Base-by-base conservation (phyloP, 257 asterid species). In the Craterostigma plantagineum region DNA sequence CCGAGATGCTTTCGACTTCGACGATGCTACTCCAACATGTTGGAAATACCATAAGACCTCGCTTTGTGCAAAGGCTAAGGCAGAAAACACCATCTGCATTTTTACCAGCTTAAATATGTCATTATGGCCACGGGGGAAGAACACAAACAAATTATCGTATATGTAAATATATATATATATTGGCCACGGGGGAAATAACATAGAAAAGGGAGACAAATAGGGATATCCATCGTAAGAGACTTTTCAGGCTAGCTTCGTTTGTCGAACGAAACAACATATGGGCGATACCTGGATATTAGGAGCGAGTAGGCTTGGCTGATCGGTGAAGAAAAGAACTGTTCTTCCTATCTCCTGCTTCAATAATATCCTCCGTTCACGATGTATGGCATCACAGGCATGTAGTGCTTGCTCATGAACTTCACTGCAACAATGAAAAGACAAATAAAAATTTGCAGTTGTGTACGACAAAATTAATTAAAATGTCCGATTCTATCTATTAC, bases 301-400 rank as follows among this genome's bases (percentile, higher is more conserved):
- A 63, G 98, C 98, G 67, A 90, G 64, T 59, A 90, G 59, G 70
- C 95, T 90, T 54, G 98, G 98, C 65, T 90, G 98, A 58, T 90
- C 98, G 33, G 94, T 74, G 54, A 90, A 90, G 71, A 90, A 90
- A 45, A 90, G 82, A 49, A 72, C 92, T 95, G 79, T 90, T 64
- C 98, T 79, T 64, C 98, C 94, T 16, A 90, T 90, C 71, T 90
- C 98, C 67, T 90, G 98, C 79, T 82, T 90, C 67, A 90, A 52
- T 54, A 90, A 61, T 56, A 79, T 70, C 62, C 98, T 79, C 67
- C 98, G 68, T 45, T 83, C 98, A 17, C 63, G 90, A 69, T 90
- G 98, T 54, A 80, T 71, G 58, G 80, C 71, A 72, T 83, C 94
- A 65, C 92, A 79, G 30, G 91, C 76, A 52, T 65, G 55, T 50